Evolutionary conservation across 2,329 filamentous ascomycete species (phyloP).

Genomic region (Aureobasidium sp.): DNA sequence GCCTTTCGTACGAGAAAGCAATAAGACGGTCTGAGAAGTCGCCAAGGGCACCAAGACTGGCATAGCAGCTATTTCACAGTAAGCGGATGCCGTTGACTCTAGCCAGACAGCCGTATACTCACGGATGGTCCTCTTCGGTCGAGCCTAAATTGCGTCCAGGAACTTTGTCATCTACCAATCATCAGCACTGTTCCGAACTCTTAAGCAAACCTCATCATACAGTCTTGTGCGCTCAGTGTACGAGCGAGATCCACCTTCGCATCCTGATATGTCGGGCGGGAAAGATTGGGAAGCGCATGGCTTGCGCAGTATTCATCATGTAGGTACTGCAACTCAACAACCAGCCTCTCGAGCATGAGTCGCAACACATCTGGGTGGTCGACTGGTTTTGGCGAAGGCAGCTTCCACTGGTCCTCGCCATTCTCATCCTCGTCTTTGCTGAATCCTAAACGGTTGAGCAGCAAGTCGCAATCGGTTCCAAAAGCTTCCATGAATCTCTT

Average conservation of each 20-base stretch:
- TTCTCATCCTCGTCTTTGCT: slow-evolving; percentile 26
- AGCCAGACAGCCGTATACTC: slow-evolving; percentile 16
- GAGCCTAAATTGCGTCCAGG: slow-evolving; percentile 18
- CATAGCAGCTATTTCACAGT: slow-evolving; percentile 43
- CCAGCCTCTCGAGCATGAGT: slow-evolving; percentile 51
- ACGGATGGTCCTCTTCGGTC: slow-evolving; percentile 30
- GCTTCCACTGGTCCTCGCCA: slow-evolving; percentile 22
- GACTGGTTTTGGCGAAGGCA: slow-evolving; percentile 23
- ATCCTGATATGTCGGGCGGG: slow-evolving; percentile 25
- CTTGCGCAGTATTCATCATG: slow-evolving; percentile 34
- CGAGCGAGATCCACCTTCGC: slow-evolving; percentile 30
- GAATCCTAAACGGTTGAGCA: slow-evolving; percentile 56
- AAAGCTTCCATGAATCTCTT: slow-evolving; percentile 59
- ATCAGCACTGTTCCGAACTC: not conserved
- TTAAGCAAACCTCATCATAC: slow-evolving; percentile 22
- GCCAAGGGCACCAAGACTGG: slow-evolving; percentile 54
- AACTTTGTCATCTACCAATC: slow-evolving; percentile 1
- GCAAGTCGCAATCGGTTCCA: slow-evolving; percentile 52
- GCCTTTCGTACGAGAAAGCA: slow-evolving; percentile 55
- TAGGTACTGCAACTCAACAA: slow-evolving; percentile 50
- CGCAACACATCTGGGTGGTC: slow-evolving; percentile 25
- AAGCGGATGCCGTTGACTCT: not conserved
- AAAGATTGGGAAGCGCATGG: slow-evolving; percentile 22
- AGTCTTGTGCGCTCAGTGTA: slow-evolving; percentile 28
- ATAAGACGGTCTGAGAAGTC: slow-evolving; percentile 59